Base-by-base conservation (phyloP, 108 stramenopile species). In the Nitzschia inconspicua region DNA sequence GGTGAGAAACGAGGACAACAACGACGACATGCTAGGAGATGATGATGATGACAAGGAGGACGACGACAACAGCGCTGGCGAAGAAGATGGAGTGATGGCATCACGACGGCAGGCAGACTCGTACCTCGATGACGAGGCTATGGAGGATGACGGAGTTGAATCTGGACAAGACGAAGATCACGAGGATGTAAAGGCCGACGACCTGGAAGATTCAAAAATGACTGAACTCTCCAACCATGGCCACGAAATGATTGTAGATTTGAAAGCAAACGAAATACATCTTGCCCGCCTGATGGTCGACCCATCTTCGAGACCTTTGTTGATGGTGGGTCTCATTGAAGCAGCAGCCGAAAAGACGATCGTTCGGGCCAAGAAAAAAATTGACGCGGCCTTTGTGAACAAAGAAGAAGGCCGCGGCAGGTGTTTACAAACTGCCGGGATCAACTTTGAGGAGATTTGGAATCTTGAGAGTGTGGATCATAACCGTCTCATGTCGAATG, bases 281-380 rank as follows among this genome's bases (percentile, higher is more conserved):
- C 53, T 92, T 16, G 75, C 68, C 14, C 82, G 86, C 6, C 56
- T 92, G 9, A 65, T 78, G 23, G 83, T 90, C 22, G 90, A 90
- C 59, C 88, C 89, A 18, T 70, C 89, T 24, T 68, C 86, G 19
- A 86, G 95, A 14, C 94, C 96, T 35, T 70, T 99, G n/a, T 86
- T 99, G 23, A 96, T 98, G 96, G 94, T 97, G n/a, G 94, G 92
- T 5, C 62, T 97, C 0, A 96, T 93, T 0, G 96, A 97, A 79
- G 72, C 64, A 51, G 97, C 95, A 3, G 89, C 97, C 0, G 64
- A 46, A 18, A 70, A 77, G 20, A 84, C 91, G 5, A 58, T 95
- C 19, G 90, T 98, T 8, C 78, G 89, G 28, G 65, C 80, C 11
- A 63, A 79, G 40, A 80, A 82, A 19, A 91, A 90, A 22, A 96